phyloP scores from a whole-genome alignment of 164 flowering plant species.

The Liriodendron chinense region DNA sequence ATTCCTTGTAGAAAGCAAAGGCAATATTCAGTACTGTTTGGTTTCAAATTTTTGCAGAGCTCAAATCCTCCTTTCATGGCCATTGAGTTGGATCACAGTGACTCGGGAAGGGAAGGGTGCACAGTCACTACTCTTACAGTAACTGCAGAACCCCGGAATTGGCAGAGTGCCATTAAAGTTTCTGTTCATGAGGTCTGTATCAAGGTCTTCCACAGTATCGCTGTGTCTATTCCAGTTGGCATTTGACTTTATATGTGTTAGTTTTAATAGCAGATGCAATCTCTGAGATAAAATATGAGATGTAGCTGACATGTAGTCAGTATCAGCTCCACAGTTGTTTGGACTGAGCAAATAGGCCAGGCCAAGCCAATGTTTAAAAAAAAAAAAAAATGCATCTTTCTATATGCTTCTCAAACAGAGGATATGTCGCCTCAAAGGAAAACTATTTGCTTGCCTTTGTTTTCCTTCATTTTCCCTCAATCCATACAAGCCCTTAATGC shows the following conservation, averaged over 20 bases:
- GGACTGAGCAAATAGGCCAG: no score
- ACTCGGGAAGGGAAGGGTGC: conserved; percentile 99
- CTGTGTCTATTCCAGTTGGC: neutral
- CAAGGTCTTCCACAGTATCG: conserved; percentile 5
- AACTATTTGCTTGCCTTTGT: no score
- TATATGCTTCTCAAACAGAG: no score
- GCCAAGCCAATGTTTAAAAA: no score
- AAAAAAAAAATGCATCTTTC: no score
- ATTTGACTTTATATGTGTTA: neutral
- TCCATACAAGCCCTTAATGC: no score
- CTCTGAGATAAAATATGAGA: neutral
- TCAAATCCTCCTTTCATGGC: conserved; percentile 98
- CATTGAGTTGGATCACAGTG: conserved; percentile 97
- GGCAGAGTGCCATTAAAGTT: conserved; percentile 90
- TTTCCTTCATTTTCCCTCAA: no score
- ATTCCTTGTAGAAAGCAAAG: neutral
- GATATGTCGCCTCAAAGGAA: no score
- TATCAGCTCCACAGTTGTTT: no score
- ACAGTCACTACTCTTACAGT: conserved; percentile 97
- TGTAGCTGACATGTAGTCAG: neutral
- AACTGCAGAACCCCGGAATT: conserved; percentile 92
- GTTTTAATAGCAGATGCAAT: neutral
- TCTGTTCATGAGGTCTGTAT: conserved; percentile 91
- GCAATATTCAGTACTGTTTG: neutral
- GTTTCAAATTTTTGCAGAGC: conserved; percentile 52